Base-by-base conservation (phyloP, 1,284 basidiomycete genomes). In the Pseudozyma pruni region DNA sequence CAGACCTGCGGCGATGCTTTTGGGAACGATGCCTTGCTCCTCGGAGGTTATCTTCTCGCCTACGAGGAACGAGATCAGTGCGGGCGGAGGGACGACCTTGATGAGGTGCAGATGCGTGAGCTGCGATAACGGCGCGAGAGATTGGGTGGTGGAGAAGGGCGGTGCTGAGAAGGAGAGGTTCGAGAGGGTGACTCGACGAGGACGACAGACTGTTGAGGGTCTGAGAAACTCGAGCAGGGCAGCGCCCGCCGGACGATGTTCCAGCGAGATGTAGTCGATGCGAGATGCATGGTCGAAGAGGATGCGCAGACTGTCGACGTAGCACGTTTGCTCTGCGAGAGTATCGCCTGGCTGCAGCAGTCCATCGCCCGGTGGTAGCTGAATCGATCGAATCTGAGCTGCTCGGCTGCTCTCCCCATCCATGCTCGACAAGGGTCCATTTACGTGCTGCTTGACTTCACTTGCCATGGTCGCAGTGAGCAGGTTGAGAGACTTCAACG, bases 121-220 rank as follows among this genome's bases (percentile, higher is more conserved):
- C 27, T 57, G 46, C 16, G 57, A 61, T 10, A 68, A 41, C 14
- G 64, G 58, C 13, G 64, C 54, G 4, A 68, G 50, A 16, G 62
- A 59, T 5, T 52, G 16, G 8, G 46, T 53, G 0, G 50, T 54
- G 10, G 64, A 68, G 17, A 68, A 68, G 4, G 64, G 64, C 10
- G 58, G 64, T 3, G 64, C 58, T 4, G 64, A 68, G 46, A 61
- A 68, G 8, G 58, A 61, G 5, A 68, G 46, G 27, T 68, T 68
- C 31, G 64, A 61, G 8, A 68, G 42, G 9, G 64, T 68, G 8
- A 68, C 34, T n/a, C 52, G 42, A n/a, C 47, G 58, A 23, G 64
- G 64, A 8, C 58, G 57, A 35, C 64, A 58, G 3, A 38, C 31
- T 2, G 64, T 68, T 6, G 27, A 49, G 11, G 53, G 54, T 16